These are phyloP conservation scores for Blastobotrys persicus DNA, from an alignment of 1,139 yeast genomes.

Conservation along the genomic window DNA sequence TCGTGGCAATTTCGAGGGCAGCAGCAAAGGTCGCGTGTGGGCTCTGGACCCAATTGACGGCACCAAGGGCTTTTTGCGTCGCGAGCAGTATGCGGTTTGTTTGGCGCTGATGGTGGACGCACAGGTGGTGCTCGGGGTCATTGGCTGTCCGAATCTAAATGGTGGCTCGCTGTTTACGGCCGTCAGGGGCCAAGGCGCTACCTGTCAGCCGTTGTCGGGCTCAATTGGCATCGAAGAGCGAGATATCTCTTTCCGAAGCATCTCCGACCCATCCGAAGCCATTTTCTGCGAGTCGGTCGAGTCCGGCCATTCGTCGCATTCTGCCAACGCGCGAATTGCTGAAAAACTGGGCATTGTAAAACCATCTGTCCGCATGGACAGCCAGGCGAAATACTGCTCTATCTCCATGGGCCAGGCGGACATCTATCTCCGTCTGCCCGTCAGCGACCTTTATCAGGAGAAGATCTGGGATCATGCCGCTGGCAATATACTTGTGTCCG, in stretches of 20 bases:
- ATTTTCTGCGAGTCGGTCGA: constrained; percentile 96
- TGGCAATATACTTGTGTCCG: constrained; percentile 79
- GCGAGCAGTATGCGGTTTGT: constrained; percentile 96
- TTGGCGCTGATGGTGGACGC: constrained; percentile 86
- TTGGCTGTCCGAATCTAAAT: constrained; percentile 87
- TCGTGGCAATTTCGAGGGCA: constrained; percentile 75
- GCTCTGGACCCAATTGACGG: constrained; percentile 98
- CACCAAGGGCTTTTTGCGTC: constrained; percentile 92
- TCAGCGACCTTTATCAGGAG: constrained; percentile 71
- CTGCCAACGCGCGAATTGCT: constrained; percentile 78
- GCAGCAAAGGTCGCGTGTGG: constrained; percentile 82
- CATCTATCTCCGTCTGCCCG: constrained; percentile 83
- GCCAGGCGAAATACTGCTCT: constrained; percentile 94
- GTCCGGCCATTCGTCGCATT: constrained; percentile 91
- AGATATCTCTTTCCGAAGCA: constrained; percentile 35
- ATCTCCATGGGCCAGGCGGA: constrained; percentile 91
- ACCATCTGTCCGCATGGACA: constrained; percentile 60
- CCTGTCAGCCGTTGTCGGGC: constrained; percentile 31
- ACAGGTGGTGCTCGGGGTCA: constrained; percentile 79
- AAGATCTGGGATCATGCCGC: constrained; percentile 99
- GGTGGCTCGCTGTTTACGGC: constrained; percentile 76
- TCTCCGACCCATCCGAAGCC: constrained; percentile 43
- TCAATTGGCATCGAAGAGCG: constrained; percentile 18
- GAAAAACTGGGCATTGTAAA: constrained; percentile 59
- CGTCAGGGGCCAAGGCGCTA: constrained; percentile 70